These are phyloP conservation scores for Sanghuangporus weigelae DNA, from an alignment of 1,284 basidiomycete genomes.

Conservation along the genomic window DNA sequence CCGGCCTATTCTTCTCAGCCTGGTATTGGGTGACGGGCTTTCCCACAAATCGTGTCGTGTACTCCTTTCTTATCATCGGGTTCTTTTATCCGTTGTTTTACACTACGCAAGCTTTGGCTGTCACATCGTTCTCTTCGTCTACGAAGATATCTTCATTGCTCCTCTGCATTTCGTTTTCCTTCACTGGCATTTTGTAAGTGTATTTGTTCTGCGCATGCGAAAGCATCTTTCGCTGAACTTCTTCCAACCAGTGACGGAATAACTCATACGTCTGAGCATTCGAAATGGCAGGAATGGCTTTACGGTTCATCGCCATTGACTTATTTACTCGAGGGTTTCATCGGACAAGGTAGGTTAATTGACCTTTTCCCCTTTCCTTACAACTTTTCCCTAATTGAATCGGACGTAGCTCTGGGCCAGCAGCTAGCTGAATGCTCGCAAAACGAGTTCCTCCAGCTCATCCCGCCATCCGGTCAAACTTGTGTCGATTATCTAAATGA, in stretches of 20 bases:
- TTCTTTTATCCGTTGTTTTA: slow-evolving; percentile 11
- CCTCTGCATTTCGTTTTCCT: slow-evolving; percentile 13
- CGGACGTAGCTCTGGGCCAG: slow-evolving; percentile 30
- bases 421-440: slow-evolving; percentile 40
- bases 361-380: too few species aligned
- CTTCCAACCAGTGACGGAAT: slow-evolving; percentile 10
- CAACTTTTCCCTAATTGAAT: background rate
- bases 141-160: slow-evolving; percentile 11
- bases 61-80: slow-evolving; percentile 12
- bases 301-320: slow-evolving; percentile 76
- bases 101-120: slow-evolving; percentile 18
- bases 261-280: slow-evolving; percentile 19
- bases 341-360: slow-evolving; percentile 39
- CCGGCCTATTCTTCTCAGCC: slow-evolving; percentile 19
- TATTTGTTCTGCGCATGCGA: background rate
- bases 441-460: slow-evolving; percentile 41
- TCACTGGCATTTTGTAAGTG: slow-evolving; percentile 16
- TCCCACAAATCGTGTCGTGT: slow-evolving; percentile 10
- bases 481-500: slow-evolving; percentile 55
- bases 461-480: slow-evolving; percentile 57
- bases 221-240: background rate
- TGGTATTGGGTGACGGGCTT: slow-evolving; percentile 21
- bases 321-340: slow-evolving; percentile 56
- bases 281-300: slow-evolving; percentile 85
- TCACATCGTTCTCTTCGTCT: slow-evolving; percentile 17